Conservation (phyloP, 768 basidiomycete genomes). For the Sarcodon sp. region DNA sequence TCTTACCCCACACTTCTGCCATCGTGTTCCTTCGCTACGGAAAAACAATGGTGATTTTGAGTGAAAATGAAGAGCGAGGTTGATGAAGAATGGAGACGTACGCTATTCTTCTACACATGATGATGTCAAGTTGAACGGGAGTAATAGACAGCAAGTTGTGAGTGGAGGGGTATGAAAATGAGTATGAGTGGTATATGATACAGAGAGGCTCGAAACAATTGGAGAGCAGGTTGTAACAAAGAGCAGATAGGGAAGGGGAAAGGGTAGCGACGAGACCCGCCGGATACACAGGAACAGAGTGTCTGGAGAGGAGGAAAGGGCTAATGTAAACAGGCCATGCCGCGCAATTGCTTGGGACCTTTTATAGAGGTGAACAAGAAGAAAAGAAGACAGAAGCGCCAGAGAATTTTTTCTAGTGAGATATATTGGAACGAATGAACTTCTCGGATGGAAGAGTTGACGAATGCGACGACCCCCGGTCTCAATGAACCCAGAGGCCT, state of each 20-base stretch:
- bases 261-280: not conserved
- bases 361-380: no score
- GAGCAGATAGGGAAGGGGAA: not conserved
- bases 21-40: slow-evolving; percentile 62
- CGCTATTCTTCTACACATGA: slow-evolving; percentile 76
- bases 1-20: slow-evolving; percentile 56
- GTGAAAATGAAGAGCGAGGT: not conserved
- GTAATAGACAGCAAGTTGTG: not conserved
- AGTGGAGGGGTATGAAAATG: not conserved
- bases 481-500: no score
- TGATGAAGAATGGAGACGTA: slow-evolving; percentile 24
- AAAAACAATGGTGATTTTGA: slow-evolving; percentile 5
- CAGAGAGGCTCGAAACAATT: slow-evolving; percentile 1
- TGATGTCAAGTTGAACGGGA: slow-evolving; percentile 13
- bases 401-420: no score
- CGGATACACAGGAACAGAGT: not conserved
- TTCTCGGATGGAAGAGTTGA: no score
- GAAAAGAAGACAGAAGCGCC: no score
- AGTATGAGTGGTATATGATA: not conserved
- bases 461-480: no score
- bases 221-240: not conserved
- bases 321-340: not conserved
- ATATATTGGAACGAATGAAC: no score
- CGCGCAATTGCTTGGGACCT: no score
- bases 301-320: slow-evolving; percentile 3